Evolutionary conservation across 2,329 filamentous ascomycete species (phyloP), one percentile per base, ranked within the genome.

Genomic region (Epichloe sibirici): DNA sequence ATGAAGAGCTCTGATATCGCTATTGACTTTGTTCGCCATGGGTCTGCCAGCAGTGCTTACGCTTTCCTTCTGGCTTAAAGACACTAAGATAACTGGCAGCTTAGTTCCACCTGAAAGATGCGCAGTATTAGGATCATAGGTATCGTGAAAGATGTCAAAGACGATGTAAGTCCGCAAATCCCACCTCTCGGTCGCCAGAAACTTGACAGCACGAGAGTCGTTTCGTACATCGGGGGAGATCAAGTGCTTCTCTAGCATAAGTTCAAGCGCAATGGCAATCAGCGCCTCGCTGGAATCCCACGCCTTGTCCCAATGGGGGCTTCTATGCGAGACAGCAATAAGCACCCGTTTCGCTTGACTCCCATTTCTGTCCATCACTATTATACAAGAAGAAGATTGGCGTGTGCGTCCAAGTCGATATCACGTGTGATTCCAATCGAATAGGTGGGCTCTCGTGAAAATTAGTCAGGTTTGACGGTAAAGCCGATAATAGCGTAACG

Each of bases 131-230:
- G 57, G 51, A 42, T 57, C 40, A n/a, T 58, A 57, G 49, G 52
- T 50, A 23, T 54, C 52, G 51, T 58, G 51, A 49, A 55, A 54
- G 48, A 57, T 21, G 46, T 55, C 53, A 47, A 58, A 58, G 34
- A 57, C 53, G 17, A 58, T 55, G 28, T 45, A 53, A 5, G 43
- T 55, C 1, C 50, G 53, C 45, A 39, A 9, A 50, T 56, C 48
- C 51, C 53, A 55, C 48, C 42, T 57, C 38, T 57, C 55, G 28
- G 39, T 52, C 37, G 53, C 53, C 6, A 57, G 28, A 51, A 55
- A 40, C 39, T 35, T 38, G 35, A 42, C 21, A 4, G 40, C 47
- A 3, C 12, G 21, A 17, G 21, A n/a, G 12, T 42, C 25, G 13
- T 53, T 25, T 31, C 3, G 35, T 25, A 28, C 38, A 17, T 39